A percentile compares a stretch with the other conserved stretches of the same genome.
Conservation (phyloP, 169 alveolate genomes). For the Cryptosporidium meleagridis region DNA sequence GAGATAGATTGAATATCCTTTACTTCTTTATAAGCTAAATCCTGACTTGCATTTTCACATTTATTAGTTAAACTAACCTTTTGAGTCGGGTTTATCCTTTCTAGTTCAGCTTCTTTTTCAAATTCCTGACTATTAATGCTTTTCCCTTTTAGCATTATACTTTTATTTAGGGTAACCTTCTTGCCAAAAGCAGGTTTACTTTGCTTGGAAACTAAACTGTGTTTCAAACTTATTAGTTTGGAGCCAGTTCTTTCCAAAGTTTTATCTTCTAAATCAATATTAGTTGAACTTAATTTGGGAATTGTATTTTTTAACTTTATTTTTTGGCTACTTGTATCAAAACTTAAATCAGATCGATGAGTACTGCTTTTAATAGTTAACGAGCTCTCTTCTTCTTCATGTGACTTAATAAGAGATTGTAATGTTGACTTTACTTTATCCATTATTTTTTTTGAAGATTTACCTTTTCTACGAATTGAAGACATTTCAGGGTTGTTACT, state of each 20-base stretch:
- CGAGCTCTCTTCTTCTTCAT: constrained; percentile 19
- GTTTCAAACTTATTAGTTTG: not conserved
- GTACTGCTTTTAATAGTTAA: not conserved
- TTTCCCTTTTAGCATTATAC: not conserved
- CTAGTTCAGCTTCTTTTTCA: not conserved
- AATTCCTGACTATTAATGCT: not conserved
- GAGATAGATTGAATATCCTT: not conserved
- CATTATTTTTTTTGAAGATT: constrained; percentile 38
- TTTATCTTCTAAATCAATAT: not conserved
- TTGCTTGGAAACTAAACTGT: not conserved
- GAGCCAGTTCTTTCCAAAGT: not conserved
- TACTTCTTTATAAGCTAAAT: not conserved
- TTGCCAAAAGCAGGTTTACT: not conserved
- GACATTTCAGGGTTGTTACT: not conserved
- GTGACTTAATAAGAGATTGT: constrained; percentile 22
- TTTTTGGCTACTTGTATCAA: not conserved
- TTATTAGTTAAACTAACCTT: not conserved
- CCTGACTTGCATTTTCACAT: not conserved
- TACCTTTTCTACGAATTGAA: not conserved
- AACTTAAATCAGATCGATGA: not conserved
- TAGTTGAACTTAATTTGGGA: not conserved
- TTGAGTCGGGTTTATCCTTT: not conserved
- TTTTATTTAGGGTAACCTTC: constrained; percentile 4
- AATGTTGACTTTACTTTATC: constrained; percentile 1
- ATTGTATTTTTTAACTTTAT: not conserved